Base-by-base conservation (phyloP, 1,284 basidiomycete genomes). In the Sporisorium iseilematis-ciliati region DNA sequence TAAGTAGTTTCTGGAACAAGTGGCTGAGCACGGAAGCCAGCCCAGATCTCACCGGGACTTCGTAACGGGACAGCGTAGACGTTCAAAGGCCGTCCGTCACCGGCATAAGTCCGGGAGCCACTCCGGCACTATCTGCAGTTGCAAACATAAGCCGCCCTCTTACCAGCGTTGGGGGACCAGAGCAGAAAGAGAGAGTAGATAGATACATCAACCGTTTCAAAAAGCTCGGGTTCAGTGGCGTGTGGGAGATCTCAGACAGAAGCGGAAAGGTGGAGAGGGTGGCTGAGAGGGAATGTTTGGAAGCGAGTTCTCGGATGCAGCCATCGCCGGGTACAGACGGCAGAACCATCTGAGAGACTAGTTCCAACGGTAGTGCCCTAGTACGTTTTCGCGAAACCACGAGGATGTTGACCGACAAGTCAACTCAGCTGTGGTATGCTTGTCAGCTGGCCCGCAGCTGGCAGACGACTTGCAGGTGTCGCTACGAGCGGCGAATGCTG, bases 1-100 rank as follows among this genome's bases (percentile, higher is more conserved):
- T 76, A 57, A 68, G 65, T 57, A 63, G 20, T 26, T 59, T 67
- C 20, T 35, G 18, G 21, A 20, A 56, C 26, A n/a, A 20, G 5
- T 14, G 38, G 43, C 18, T 7, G 48, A 45, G 49, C 23, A 52
- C 14, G 33, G 49, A 21, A n/a, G 21, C 20, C 23, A 11, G n/a
- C 8, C 8, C 16, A 7, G 18, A 20, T 8, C 16, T 21, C 35
- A 38, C 7, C 18, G 38, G 35, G 12, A 38, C 4, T 25, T 4
- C 16, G 11, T 42, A 21, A 42, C 41, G 18, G 46, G 8, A 48
- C 25, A n/a, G 3, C n/a, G 38, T 48, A 57, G 46, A 57, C 56
- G 42, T 46, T 38, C 50, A 38, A 57, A 29, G 25, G 11, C 46
- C 16, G 31, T 25, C 49, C 41, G 20, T 46, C 31, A 52, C 53